Evolutionary conservation across 805 yeast genomes (phyloP), one percentile per base, ranked within the genome.

Genomic region (Wickerhamiella parazyma): DNA sequence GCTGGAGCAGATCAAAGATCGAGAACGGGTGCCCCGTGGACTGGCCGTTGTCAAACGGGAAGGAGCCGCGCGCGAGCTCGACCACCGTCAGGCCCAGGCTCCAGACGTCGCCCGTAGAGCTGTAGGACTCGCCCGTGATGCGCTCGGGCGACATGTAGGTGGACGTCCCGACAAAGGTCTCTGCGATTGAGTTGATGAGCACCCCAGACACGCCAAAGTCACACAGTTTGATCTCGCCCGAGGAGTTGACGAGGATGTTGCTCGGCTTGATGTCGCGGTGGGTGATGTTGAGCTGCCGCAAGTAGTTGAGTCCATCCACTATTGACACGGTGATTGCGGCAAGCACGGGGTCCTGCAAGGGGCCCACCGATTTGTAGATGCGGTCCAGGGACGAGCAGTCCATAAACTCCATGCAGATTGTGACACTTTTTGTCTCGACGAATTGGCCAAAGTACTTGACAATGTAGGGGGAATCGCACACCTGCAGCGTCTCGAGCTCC

Each of bases 81-180:
- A 84, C 75, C 33, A 91, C 67, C 78, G 87, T 81, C 36, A 91
- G 66, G 1, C 98, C 99, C 51, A 87, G 65, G 0, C 96, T 85
- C 99, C 99, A 91, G 10, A 91, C 89, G 60, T 91, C 99, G 31
- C 94, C 89, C 52, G 87, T 86, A n/a, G 87, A 79, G 7, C 94
- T 81, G 62, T 91, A 91, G 8, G 79, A 78, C 35, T 83, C 84
- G 16, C 99, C 99, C 62, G 86, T 95, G 44, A 91, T 89, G 49
- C 99, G 71, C 55, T 91, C 99, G 0, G 99, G 99, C 1, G 95
- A 82, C 93, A 91, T 91, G 59, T 91, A 91, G 0, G 94, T 85
- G 1, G 95, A 85, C 0, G 99, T 91, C 1, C 99, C 99, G 8
- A 91, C 97, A 67, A 91, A 91, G 0, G 98, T 91, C 55, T 91